Conservation (phyloP, 169 alveolate species). For the Eimeria nieschulzi region DNA sequence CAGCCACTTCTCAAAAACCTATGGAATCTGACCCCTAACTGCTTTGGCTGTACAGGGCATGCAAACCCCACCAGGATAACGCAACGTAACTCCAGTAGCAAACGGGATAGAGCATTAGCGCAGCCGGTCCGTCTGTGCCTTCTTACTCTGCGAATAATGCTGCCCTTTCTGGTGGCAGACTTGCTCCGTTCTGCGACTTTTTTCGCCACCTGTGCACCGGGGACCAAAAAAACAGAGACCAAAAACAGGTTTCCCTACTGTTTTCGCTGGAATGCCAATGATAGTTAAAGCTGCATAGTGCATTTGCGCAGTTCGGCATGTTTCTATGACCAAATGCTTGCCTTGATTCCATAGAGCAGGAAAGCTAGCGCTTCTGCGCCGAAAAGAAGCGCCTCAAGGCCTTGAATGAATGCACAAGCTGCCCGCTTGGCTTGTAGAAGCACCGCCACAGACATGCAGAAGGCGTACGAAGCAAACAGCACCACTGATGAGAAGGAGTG, state of each 20-base stretch:
- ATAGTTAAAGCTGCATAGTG: no score
- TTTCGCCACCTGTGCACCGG: slow-evolving; percentile 60
- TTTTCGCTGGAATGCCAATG: no score
- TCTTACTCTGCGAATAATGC: slow-evolving; percentile 60
- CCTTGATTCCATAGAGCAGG: slow-evolving; percentile 69
- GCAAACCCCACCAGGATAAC: no score
- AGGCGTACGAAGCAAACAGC: slow-evolving; percentile 41
- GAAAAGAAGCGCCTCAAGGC: slow-evolving; percentile 44
- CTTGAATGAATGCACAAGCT: slow-evolving; percentile 53
- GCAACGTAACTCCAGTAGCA: no score
- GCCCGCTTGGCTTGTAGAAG: slow-evolving; percentile 73
- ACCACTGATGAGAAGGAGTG: slow-evolving; percentile 45
- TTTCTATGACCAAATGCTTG: not conserved
- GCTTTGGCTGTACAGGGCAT: no score
- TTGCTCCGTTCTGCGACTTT: slow-evolving; percentile 63
- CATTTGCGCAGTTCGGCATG: not conserved
- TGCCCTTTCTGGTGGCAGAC: slow-evolving; percentile 62
- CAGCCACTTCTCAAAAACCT: no score
- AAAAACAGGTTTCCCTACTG: no score
- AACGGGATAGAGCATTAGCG: no score
- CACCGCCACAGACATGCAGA: slow-evolving; percentile 53
- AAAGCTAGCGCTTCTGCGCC: slow-evolving; percentile 65
- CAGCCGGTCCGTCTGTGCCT: no score
- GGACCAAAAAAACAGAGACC: not conserved
- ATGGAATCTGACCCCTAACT: no score